Base-by-base conservation (phyloP, 2,329 filamentous ascomycete species). In the Xylariales sp. region DNA sequence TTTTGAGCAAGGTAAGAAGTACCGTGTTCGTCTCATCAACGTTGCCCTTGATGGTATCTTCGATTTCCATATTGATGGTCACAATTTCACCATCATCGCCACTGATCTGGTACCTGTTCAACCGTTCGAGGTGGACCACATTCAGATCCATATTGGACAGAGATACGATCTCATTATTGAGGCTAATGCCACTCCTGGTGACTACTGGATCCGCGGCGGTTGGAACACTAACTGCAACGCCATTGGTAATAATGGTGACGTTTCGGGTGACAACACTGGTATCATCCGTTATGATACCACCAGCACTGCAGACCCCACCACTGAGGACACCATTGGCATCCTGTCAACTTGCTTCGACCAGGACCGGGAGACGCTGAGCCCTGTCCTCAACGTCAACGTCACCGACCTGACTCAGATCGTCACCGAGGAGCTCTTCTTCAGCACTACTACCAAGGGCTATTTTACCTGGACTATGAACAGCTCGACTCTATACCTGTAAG, bases 101-200 rank as follows among this genome's bases (percentile, higher is more conserved):
- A 63, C 56, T 13, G 77, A 78, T 42, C 56, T 79, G 4, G 72
- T 81, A 0, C 72, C 75, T 3, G 63, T 81, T n/a, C 46, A 61
- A 18, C 76, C 76, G 0, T 80, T 72, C 41, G 54, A 56, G 1
- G 66, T 73, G 1, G 61, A 64, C 0, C 59, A 55, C 28, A 40
- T 76, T 6, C 57, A 57, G n/a, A 30, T 43, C 12, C 32, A 32
- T 12, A 41, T 37, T 24, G 41, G 41, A 5, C 59, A 63, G 40
- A 53, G 67, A 5, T 67, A 67, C 45, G 66, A 71, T 42, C 47
- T 72, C 5, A 51, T 72, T 23, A 56, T 72, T 6, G 52, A 54
- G 13, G 66, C 63, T 11, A 49, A 65, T 37, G 51, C 59, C 11
- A 42, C 41, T 5, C 33, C 40, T 5, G 29, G 49, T 10, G 50